phyloP scores from a whole-genome alignment of 2,329 filamentous ascomycete genomes.

The Helicocarpus griseus region DNA sequence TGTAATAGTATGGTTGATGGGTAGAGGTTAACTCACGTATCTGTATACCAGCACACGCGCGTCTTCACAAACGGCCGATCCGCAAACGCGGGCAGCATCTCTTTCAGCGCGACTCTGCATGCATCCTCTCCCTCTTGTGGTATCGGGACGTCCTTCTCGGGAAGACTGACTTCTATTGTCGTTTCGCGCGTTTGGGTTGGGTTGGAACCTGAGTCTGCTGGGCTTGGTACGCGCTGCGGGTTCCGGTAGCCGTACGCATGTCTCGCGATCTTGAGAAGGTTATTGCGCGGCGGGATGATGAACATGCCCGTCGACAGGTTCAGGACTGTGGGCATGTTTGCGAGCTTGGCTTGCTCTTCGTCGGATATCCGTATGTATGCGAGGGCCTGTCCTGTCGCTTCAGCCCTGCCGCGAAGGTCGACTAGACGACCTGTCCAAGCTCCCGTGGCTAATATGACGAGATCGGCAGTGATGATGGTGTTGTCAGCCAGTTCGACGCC shows the following conservation, averaged over 20 bases:
- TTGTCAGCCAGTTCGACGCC: conserved; percentile 46
- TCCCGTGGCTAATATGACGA: conserved; percentile 73
- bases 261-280: conserved; percentile 58
- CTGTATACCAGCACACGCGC: conserved; percentile 66
- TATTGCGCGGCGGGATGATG: conserved; percentile 44
- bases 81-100: conserved; percentile 52
- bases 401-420: conserved; percentile 64
- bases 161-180: conserved; percentile 27
- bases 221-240: conserved; percentile 25
- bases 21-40: conserved; percentile 41
- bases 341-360: conserved; percentile 57
- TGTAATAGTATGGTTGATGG: too few relatives aligned
- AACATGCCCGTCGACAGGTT: conserved; percentile 44
- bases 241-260: conserved; percentile 59
- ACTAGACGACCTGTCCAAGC: conserved; percentile 76
- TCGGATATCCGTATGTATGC: conserved; percentile 66
- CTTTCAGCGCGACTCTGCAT: conserved; percentile 51
- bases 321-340: conserved; percentile 54
- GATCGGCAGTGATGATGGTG: conserved; percentile 49
- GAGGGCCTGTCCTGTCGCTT: conserved; percentile 73
- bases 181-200: not conserved
- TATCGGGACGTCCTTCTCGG: conserved; percentile 27
- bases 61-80: conserved; percentile 53
- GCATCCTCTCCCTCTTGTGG: conserved; percentile 50
- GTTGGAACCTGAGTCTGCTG: conserved; percentile 7